Conservation (phyloP, 108 stramenopile genomes). For the Mediolabrus comicus region DNA sequence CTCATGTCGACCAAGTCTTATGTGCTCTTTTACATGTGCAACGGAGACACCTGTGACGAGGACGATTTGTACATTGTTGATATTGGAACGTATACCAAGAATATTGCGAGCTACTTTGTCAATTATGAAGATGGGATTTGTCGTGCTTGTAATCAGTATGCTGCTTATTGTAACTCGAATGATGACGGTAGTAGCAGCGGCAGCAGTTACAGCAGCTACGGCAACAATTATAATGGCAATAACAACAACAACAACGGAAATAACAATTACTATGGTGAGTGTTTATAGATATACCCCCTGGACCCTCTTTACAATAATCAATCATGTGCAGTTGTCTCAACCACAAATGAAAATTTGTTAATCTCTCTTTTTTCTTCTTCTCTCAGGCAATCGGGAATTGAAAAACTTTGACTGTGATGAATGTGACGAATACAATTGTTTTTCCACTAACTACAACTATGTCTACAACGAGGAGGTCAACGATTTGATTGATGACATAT, state of each 20-base stretch:
- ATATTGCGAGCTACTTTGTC: constrained; percentile 47
- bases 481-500: constrained; percentile 42
- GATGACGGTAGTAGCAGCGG: too few species aligned
- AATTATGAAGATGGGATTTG: constrained; percentile 52
- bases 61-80: constrained; percentile 59
- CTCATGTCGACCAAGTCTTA: constrained; percentile 55
- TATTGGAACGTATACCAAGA: constrained; percentile 50
- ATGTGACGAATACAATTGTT: constrained; percentile 60
- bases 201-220: constrained; percentile 13
- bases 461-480: constrained; percentile 28
- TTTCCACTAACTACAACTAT: constrained; percentile 13
- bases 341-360: too few species aligned
- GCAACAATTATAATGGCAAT: constrained; percentile 1
- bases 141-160: constrained; percentile 51
- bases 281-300: constrained; percentile 5
- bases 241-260: constrained; percentile 25
- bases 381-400: constrained; percentile 25
- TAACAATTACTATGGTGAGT: constrained; percentile 20
- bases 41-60: constrained; percentile 50
- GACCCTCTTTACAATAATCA: too few species aligned
- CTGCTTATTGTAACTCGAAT: constrained; percentile 52
- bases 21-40: constrained; percentile 61
- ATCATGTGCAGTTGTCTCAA: too few species aligned
- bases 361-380: not conserved
- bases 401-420: constrained; percentile 56